phyloP scores from a whole-genome alignment of 176 grass and related monocot species.

The Eragrostis curvula region DNA sequence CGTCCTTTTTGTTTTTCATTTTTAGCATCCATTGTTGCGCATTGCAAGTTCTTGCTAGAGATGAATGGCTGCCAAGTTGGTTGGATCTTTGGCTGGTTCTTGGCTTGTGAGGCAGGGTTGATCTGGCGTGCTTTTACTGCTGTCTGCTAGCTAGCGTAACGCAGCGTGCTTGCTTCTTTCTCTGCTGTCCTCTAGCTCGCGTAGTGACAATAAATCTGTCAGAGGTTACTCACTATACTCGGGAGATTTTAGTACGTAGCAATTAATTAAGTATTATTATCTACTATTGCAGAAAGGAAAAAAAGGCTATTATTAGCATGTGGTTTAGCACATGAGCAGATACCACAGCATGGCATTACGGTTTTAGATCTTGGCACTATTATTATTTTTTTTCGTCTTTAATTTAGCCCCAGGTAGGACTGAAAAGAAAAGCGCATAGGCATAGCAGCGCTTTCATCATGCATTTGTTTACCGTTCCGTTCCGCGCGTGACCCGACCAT shows the following conservation, averaged over 20 bases:
- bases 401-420: slow-evolving; percentile 9
- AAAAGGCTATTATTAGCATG: neutral
- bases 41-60: neutral
- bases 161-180: neutral
- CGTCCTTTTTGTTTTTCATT: neutral
- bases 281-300: neutral
- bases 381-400: too few species aligned
- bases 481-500: slow-evolving; percentile 29
- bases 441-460: neutral
- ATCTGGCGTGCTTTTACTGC: slow-evolving; percentile 27
- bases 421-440: neutral
- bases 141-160: neutral
- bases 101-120: slow-evolving; percentile 20
- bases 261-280: neutral
- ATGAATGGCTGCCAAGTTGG: neutral
- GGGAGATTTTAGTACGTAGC: neutral
- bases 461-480: neutral
- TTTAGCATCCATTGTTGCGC: neutral
- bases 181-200: neutral
- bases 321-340: too few species aligned
- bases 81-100: slow-evolving; percentile 34
- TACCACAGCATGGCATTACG: neutral
- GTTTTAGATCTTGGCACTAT: slow-evolving; percentile 21
- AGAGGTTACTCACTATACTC: too few species aligned
- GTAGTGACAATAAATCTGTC: neutral